These are phyloP conservation scores for Mycena vitilis DNA, from an alignment of 768 basidiomycete genomes.

Conservation along the genomic window DNA sequence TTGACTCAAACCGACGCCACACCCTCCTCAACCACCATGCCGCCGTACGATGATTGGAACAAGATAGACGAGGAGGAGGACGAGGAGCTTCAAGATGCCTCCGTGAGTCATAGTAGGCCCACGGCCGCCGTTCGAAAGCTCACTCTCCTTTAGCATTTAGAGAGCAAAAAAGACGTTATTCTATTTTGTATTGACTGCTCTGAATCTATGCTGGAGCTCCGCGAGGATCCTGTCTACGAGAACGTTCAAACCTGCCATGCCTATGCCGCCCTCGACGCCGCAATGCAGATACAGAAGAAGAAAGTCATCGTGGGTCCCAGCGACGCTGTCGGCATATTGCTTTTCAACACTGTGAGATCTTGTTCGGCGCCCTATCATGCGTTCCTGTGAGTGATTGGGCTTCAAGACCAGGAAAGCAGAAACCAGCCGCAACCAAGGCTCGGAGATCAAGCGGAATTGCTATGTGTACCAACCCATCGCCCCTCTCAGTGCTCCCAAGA, in stretches of 20 bases:
- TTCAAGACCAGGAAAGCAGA: conserved; percentile 57
- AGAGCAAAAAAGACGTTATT: conserved; percentile 86
- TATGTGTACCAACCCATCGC: conserved; percentile 82
- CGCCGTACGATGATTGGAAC: conserved; percentile 86
- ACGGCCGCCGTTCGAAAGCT: neutral
- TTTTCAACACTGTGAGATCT: conserved; percentile 89
- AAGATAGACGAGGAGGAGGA: conserved; percentile 84
- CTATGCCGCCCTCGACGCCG: conserved; percentile 82
- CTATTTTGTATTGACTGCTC: conserved; percentile 98
- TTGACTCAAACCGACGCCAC: conserved; percentile 31
- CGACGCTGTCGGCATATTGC: conserved; percentile 89
- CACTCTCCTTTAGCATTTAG: conserved; percentile 62
- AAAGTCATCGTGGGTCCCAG: conserved; percentile 91
- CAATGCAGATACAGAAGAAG: conserved; percentile 87
- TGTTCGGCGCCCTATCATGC: neutral
- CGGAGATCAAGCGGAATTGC: conserved; percentile 77
- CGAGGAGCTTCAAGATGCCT: conserved; percentile 79
- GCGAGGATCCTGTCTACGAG: conserved; percentile 74
- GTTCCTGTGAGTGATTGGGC: conserved; percentile 9
- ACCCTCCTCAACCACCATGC: conserved; percentile 53
- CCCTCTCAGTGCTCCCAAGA: conserved; percentile 82
- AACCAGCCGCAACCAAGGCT: conserved; percentile 51
- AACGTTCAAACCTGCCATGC: conserved; percentile 80
- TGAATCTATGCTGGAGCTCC: conserved; percentile 83
- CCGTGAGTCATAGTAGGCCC: conserved; percentile 54